Conservation (phyloP, 2,329 filamentous ascomycete genomes). For the Colletotrichum godetiae region DNA sequence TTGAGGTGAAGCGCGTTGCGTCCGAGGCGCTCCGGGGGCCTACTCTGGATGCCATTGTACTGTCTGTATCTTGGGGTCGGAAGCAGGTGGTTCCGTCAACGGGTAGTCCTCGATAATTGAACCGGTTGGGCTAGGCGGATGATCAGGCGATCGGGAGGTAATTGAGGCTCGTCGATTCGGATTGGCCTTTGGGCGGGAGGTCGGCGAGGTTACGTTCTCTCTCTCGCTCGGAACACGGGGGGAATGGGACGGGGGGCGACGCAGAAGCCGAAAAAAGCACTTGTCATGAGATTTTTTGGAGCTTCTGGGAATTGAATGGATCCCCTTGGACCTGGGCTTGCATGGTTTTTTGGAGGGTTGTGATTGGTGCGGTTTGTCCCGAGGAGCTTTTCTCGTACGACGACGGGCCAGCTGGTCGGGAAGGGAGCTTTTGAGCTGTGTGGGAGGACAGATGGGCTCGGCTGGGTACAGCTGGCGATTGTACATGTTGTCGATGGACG, state of each 20-base stretch:
- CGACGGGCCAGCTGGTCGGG: background rate
- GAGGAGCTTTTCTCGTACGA: conserved; percentile 16
- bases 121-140: background rate
- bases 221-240: conserved; percentile 2
- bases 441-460: background rate
- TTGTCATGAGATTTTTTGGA: conserved; percentile 33
- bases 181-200: background rate
- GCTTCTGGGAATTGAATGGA: conserved; percentile 8
- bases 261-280: background rate
- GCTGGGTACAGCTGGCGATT: background rate
- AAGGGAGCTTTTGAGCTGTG: background rate
- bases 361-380: conserved; percentile 29
- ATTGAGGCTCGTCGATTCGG: background rate
- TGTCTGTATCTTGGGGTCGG: too few relatives aligned
- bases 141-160: background rate
- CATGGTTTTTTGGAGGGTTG: conserved; percentile 4
- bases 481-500: too few relatives aligned
- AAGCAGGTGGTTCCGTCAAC: too few relatives aligned
- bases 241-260: conserved; percentile 6
- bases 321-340: background rate
- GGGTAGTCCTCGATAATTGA: too few relatives aligned
- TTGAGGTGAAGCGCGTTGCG: conserved; percentile 76
- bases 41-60: conserved; percentile 53
- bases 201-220: background rate
- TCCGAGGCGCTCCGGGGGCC: conserved; percentile 78